Evolutionary conservation across 331 rosid species (phyloP), one percentile per base, ranked within the genome.

Genomic region (Saraca asoca): DNA sequence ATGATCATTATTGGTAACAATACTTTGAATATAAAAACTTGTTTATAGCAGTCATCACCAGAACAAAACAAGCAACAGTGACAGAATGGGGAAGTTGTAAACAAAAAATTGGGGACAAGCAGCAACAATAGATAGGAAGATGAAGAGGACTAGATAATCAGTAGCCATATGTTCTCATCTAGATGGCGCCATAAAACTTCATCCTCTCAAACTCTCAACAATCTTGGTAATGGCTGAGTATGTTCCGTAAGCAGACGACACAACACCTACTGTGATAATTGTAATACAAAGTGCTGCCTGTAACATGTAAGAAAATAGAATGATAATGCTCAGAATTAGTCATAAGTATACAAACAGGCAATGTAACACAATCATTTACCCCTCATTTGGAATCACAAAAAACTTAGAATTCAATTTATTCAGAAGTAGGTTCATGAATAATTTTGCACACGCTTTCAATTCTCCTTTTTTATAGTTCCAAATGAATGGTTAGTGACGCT

Each of bases 201-300:
- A 92, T 48, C 68, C 75, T 1, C 41, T 70, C 83, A 93, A 81
- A 64, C 74, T 87, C 78, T 84, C 80, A 2, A 86, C 45, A 37
- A 93, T 93, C 73, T 82, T 84, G 2, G 78, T 2, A 2, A 93
- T 49, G 2, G 98, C 89, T 1, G 98, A 87, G 65, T 81, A 93
- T 0, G 97, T 76, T 66, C 98, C 98, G 9, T 87, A 57, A 17
- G 10, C 52, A 7, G 95, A 69, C 12, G 87, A 85, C 18, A 83
- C 51, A 7, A 75, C 77, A 0, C 98, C 98, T 56, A 87, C 83
- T 39, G 39, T 61, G 55, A 93, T 90, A 0, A 93, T 72, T 62
- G 58, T 35, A 31, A 42, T 16, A 76, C 98, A 90, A 18, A 84
- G 64, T 19, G 76, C 43, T 52, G 44, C 79, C 98, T 93, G 95